phyloP scores from a whole-genome alignment of 2,329 filamentous ascomycete genomes.

The Venturiaceae sp. region DNA sequence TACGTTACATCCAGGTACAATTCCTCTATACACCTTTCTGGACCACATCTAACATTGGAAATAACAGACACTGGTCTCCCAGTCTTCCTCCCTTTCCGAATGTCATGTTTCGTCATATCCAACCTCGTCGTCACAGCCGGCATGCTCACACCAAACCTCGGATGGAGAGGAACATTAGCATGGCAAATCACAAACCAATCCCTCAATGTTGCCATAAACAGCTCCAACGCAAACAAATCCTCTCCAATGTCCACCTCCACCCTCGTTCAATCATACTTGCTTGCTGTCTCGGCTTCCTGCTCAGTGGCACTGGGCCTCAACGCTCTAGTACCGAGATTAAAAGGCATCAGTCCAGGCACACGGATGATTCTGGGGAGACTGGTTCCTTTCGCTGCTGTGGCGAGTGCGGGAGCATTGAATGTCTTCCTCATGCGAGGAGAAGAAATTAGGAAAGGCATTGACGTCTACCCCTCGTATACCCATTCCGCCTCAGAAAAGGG shows the following conservation, averaged over 20 bases:
- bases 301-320: conserved; percentile 90
- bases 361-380: conserved; percentile 72
- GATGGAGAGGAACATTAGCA: conserved; percentile 73
- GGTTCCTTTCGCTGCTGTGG: conserved; percentile 92
- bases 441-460: conserved; percentile 87
- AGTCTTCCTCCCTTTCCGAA: conserved; percentile 90
- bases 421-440: conserved; percentile 97
- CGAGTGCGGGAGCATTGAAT: conserved; percentile 82
- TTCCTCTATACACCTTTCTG: neutral
- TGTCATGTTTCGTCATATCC: conserved; percentile 90
- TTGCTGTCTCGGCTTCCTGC: conserved; percentile 89
- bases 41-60: conserved; percentile 12
- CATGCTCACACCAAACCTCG: conserved; percentile 87
- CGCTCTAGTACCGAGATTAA: conserved; percentile 75
- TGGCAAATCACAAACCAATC: conserved; percentile 98
- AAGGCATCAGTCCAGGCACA: conserved; percentile 63
- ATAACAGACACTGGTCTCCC: conserved; percentile 78
- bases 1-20: conserved; percentile 82
- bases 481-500: conserved; percentile 60
- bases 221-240: conserved; percentile 95
- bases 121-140: conserved; percentile 92
- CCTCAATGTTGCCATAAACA: conserved; percentile 96
- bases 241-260: conserved; percentile 73
- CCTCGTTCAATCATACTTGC: conserved; percentile 79
- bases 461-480: conserved; percentile 64